Evolutionary conservation across 352 stramenopile genomes (phyloP), one percentile per base, ranked within the genome.

Genomic region (Pythium brachiatum): DNA sequence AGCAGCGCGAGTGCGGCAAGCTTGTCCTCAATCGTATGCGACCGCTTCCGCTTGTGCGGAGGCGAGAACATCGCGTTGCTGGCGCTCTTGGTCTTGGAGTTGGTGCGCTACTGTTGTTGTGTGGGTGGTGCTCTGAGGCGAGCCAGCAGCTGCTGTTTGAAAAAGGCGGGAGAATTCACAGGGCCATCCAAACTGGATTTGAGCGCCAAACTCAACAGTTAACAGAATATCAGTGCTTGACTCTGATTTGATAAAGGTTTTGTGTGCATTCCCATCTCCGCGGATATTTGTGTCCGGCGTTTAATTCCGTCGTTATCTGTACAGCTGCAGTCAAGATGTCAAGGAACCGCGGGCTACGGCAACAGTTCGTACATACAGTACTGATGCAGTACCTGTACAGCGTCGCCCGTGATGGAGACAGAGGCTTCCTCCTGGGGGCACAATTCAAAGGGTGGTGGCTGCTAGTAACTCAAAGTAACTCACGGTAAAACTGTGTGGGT

Each of bases 251-350:
- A 21, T 46, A 12, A 7, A 13, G 38, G 38, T 7, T 20, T 20
- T n/a, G 7, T 46, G 38, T 16, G 20, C 16, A 8, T 46, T 20
- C 38, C 20, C 38, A 46, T 46, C 38, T 20, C 18, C 38, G 38
- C 38, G 38, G 38, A 46, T 46, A 46, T 21, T 46, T 46, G 38
- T 46, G 38, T 46, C 38, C 38, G 38, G 38, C 38, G 38, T 46
- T 46, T 16, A 20, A 21, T 16, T 46, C 38, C 38, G 38, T 20
- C 18, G 38, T 46, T 46, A 46, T 46, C 7, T 46, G 38, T 20
- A 46, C n/a, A n/a, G n/a, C n/a, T n/a, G n/a, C n/a, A n/a, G n/a
- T n/a, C n/a, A n/a, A n/a, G n/a, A n/a, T n/a, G n/a, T n/a, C n/a
- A n/a, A n/a, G n/a, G n/a, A n/a, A n/a, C n/a, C n/a, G n/a, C n/a